Conservation (phyloP, 1,284 basidiomycete species). For the Leccinum subrobustum region DNA sequence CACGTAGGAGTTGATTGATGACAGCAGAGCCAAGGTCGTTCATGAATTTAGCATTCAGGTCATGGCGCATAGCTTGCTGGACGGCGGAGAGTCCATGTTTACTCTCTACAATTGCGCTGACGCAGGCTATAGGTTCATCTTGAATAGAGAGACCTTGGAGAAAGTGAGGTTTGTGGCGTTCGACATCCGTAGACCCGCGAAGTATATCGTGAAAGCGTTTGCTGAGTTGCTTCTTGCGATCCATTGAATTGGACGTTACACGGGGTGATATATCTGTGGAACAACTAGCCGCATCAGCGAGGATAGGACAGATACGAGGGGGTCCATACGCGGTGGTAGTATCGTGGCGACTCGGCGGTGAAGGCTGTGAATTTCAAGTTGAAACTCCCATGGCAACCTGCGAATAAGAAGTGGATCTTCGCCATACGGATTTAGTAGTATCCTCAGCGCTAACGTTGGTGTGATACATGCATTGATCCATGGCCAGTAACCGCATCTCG, state of each 20-base stretch:
- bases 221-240: slow-evolving; percentile 20
- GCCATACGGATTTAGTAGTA: too few species aligned
- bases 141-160: slow-evolving; percentile 49
- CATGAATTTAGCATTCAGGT: slow-evolving; percentile 41
- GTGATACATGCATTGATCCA: too few species aligned
- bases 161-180: slow-evolving; percentile 33
- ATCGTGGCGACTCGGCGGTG: too few species aligned
- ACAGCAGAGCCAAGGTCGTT: slow-evolving; percentile 43
- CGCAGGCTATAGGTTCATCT: slow-evolving; percentile 38
- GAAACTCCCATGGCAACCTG: background rate
- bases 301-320: background rate
- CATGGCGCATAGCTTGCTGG: slow-evolving; percentile 44
- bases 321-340: too few species aligned
- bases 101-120: slow-evolving; percentile 42
- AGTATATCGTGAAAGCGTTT: slow-evolving; percentile 30
- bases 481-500: too few species aligned
- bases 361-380: too few species aligned
- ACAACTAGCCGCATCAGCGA: background rate
- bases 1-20: slow-evolving; percentile 43
- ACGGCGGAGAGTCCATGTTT: slow-evolving; percentile 41
- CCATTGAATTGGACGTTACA: slow-evolving; percentile 12
- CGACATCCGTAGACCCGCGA: slow-evolving; percentile 19
- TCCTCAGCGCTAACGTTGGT: too few species aligned
- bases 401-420: too few species aligned
- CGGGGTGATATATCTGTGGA: background rate